Conservation (phyloP, 108 stramenopile species). For the Cyclotella atomus region DNA sequence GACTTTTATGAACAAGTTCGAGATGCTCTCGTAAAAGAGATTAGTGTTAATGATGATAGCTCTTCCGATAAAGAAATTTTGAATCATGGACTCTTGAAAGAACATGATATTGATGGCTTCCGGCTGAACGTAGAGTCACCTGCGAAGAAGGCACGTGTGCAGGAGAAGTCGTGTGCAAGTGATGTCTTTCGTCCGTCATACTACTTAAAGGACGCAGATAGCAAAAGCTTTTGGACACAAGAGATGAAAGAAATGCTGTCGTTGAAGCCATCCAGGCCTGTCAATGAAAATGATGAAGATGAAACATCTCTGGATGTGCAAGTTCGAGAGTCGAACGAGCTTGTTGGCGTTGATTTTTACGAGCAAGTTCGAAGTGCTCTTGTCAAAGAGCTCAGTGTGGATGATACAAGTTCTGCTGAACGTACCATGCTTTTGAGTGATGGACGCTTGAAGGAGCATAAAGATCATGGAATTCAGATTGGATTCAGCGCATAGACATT, state of each 20-base stretch:
- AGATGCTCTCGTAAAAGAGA: too few species aligned
- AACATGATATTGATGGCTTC: too few species aligned
- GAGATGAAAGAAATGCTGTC: constrained; percentile 1
- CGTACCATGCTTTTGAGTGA: neutral
- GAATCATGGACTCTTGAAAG: too few species aligned
- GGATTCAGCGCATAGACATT: neutral
- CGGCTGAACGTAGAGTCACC: too few species aligned
- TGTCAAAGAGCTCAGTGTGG: neutral
- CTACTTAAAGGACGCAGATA: neutral
- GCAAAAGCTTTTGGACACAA: neutral
- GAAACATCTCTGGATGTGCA: neutral
- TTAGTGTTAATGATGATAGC: too few species aligned
- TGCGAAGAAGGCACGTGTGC: constrained; percentile 3
- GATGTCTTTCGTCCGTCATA: neutral
- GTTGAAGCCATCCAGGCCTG: neutral
- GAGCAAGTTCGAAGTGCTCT: neutral
- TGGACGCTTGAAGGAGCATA: constrained; percentile 6
- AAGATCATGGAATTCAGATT: neutral
- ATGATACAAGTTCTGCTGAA: neutral
- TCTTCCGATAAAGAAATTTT: too few species aligned
- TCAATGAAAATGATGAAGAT: neutral
- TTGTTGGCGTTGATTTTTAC: neutral
- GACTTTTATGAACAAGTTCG: too few species aligned
- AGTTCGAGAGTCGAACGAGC: neutral
- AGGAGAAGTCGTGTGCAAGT: neutral